Conservation (phyloP, 2,329 filamentous ascomycete genomes). For the Xylariaceae sp. region DNA sequence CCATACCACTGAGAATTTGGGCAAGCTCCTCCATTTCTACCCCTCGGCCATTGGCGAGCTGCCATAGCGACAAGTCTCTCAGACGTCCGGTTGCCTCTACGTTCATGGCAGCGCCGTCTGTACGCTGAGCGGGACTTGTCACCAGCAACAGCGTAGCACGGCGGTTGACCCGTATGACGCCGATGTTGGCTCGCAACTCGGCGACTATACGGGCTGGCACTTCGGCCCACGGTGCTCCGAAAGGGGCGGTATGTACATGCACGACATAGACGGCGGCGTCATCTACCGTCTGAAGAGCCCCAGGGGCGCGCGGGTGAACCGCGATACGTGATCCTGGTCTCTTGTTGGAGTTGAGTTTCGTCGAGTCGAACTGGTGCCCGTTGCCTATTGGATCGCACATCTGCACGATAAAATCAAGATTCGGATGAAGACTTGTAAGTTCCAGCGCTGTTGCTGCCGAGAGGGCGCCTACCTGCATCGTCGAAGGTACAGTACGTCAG, state of each 20-base stretch:
- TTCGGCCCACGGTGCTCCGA: conserved; percentile 2
- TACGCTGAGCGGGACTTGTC: neutral
- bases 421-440: conserved; percentile 15
- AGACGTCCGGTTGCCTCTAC: conserved; percentile 24
- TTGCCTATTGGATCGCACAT: conserved; percentile 6
- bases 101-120: conserved; percentile 11
- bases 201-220: conserved; percentile 16
- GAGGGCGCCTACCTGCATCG: neutral
- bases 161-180: conserved; percentile 26
- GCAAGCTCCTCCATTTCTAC: conserved; percentile 29
- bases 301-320: conserved; percentile 19
- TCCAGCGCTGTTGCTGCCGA: conserved; percentile 8
- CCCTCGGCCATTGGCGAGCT: conserved; percentile 28
- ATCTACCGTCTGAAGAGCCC: conserved; percentile 23
- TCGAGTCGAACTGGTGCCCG: neutral
- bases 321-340: neutral
- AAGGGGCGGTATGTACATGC: conserved; percentile 20
- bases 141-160: conserved; percentile 28
- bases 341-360: neutral
- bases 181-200: conserved; percentile 31
- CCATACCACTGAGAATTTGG: conserved; percentile 24
- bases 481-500: too few relatives aligned
- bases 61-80: conserved; percentile 28
- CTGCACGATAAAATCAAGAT: conserved; percentile 28
- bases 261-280: conserved; percentile 35